phyloP scores from a whole-genome alignment of 345 rosid genomes.

The Citrus unshiu region DNA sequence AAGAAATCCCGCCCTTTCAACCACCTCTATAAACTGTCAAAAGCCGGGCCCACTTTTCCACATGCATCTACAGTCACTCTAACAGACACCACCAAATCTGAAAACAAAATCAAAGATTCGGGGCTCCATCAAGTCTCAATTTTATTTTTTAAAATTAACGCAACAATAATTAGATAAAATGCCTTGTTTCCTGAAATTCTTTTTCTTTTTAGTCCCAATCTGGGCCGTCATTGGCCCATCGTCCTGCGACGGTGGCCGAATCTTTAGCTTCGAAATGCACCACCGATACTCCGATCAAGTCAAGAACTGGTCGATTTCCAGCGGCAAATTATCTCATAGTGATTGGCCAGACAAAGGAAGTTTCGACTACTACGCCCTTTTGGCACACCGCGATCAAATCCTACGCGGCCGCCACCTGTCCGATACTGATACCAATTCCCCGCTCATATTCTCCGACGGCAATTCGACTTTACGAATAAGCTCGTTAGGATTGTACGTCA shows the following conservation, averaged over 20 bases:
- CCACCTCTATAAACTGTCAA: slow-evolving; percentile 8
- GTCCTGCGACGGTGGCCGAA: slow-evolving; percentile 39
- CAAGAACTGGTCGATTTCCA: slow-evolving; percentile 48
- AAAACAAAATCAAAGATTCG: not conserved
- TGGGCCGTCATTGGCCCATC: slow-evolving; percentile 15
- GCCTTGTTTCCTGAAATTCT: slow-evolving; percentile 26
- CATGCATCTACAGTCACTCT: slow-evolving; percentile 12
- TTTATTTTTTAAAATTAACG: slow-evolving; percentile 4
- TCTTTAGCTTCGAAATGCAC: slow-evolving; percentile 87
- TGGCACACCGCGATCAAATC: slow-evolving; percentile 59
- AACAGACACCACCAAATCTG: not conserved
- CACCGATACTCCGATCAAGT: slow-evolving; percentile 64
- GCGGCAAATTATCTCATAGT: slow-evolving; percentile 29
- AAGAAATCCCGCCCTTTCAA: slow-evolving; percentile 16
- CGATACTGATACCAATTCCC: slow-evolving; percentile 18
- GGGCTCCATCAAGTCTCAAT: not conserved
- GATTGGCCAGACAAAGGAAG: slow-evolving; percentile 59
- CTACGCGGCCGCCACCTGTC: slow-evolving; percentile 53
- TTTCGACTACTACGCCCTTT: slow-evolving; percentile 62
- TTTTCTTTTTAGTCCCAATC: slow-evolving; percentile 32
- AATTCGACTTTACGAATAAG: slow-evolving; percentile 67
- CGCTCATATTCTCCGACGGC: slow-evolving; percentile 66
- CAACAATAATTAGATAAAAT: slow-evolving; percentile 19
- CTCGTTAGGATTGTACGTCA: slow-evolving; percentile 75
- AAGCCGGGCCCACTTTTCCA: slow-evolving; percentile 17